These are phyloP conservation scores for Zygosaccharomyces pseudobailii DNA, from an alignment of 1,139 yeast genomes.

Conservation along the genomic window DNA sequence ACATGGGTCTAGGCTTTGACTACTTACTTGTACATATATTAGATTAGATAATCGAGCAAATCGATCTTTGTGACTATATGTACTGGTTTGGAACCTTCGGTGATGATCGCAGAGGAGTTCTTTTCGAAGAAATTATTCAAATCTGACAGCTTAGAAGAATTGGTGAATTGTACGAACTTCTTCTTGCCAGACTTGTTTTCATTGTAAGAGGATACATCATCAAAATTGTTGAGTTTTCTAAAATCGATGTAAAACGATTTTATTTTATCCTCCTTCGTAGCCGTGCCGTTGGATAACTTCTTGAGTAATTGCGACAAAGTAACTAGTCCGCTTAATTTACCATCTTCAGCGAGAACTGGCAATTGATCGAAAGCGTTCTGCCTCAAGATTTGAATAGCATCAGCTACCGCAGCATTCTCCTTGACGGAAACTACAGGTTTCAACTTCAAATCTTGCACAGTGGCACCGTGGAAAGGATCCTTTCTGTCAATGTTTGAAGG, in stretches of 20 bases:
- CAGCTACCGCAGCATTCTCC: slow-evolving; percentile 55
- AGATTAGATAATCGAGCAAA: slow-evolving; percentile 53
- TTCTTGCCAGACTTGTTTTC: slow-evolving; percentile 63
- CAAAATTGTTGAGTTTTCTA: slow-evolving; percentile 62
- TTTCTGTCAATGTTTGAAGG: slow-evolving; percentile 29
- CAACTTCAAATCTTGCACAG: slow-evolving; percentile 66
- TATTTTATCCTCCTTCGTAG: slow-evolving; percentile 58
- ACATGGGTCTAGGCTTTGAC: neutral
- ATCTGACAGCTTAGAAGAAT: slow-evolving; percentile 61
- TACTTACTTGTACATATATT: slow-evolving; percentile 9
- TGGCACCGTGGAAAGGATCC: slow-evolving; percentile 53
- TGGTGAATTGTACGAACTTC: slow-evolving; percentile 64
- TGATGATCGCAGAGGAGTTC: slow-evolving; percentile 80
- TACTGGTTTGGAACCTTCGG: slow-evolving; percentile 71
- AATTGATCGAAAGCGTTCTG: slow-evolving; percentile 81
- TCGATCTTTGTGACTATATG: slow-evolving; percentile 89
- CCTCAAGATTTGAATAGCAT: slow-evolving; percentile 67
- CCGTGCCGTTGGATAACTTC: slow-evolving; percentile 58
- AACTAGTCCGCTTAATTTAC: slow-evolving; percentile 69
- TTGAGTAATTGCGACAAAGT: slow-evolving; percentile 73
- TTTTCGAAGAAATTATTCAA: slow-evolving; percentile 80
- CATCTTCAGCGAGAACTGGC: slow-evolving; percentile 62
- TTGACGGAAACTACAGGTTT: slow-evolving; percentile 79
- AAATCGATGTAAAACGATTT: slow-evolving; percentile 66
- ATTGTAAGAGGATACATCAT: slow-evolving; percentile 56